Base-by-base conservation (phyloP, 176 grass and related monocot genomes). In the Coix lacrymajobi region DNA sequence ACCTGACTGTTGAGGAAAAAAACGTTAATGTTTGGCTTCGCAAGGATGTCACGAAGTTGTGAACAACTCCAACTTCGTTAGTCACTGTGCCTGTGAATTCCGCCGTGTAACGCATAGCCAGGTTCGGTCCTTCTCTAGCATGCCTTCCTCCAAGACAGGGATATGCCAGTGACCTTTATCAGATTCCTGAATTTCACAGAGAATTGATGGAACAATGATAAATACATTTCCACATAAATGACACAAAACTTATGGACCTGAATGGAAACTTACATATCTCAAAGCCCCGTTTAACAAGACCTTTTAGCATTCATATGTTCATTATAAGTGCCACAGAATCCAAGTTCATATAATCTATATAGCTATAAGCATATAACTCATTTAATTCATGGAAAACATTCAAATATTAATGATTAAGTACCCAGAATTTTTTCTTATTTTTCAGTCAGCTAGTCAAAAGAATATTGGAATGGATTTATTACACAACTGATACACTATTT, bases 91-190 rank as follows among this genome's bases (percentile, higher is more conserved):
- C 6, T 63, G 76, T 51, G n/a, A 77, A 70, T 74, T 77, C 5
- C 25, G 26, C 41, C 91, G 88, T 8, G 71, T 88, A 11, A 74
- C 76, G n/a, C 92, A 94, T 63, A 94, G 76, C 88, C 92, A 91
- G 32, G 83, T 91, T 12, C 66, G 64, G 77, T 87, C 61, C 64
- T 62, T 78, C 81, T 91, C 88, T 69, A 75, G 57, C 43, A 74
- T 79, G 41, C 62, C 40, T 84, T 83, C 83, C 34, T 52, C n/a
- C 4, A 40, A 74, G 71, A 94, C 48, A 56, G 86, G 92, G 73
- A 94, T 87, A 84, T 94, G 92, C 88, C 86, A 94, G 40, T 94
- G 86, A n/a, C 92, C 92, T 85, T 85, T 89, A 72, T 84, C 76
- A 44, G 86, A 91, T 86, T 94, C 86, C 86, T 91, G 72, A 68